A percentile compares a stretch with the other conserved stretches of the same genome.
Conservation (phyloP, 2,329 filamentous ascomycete genomes). For the Erysiphe neolycopersici region DNA sequence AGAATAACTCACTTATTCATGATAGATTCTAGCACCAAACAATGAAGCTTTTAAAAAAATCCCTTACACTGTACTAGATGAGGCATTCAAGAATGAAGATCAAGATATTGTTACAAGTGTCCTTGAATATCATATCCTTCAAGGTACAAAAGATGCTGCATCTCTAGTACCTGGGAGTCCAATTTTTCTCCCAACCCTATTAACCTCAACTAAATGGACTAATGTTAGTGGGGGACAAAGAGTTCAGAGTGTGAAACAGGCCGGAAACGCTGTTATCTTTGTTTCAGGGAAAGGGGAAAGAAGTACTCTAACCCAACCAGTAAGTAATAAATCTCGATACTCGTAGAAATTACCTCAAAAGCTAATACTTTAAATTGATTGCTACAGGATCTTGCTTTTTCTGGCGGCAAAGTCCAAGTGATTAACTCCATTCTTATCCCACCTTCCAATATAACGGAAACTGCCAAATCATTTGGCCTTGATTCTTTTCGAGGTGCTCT, state of each 20-base stretch:
- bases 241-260: conserved; percentile 18
- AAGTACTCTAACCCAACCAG: conserved; percentile 16
- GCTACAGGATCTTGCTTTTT: conserved; percentile 19
- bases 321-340: conserved; percentile 1
- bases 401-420: conserved; percentile 24
- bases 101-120: conserved; percentile 15
- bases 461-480: conserved; percentile 15
- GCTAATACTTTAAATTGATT: conserved; percentile 1
- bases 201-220: conserved; percentile 18
- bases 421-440: conserved; percentile 25
- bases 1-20: conserved; percentile 1
- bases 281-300: conserved; percentile 18
- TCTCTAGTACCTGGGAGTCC: conserved; percentile 14
- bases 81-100: conserved; percentile 13
- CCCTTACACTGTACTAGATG: conserved; percentile 13
- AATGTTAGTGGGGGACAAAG: conserved; percentile 24
- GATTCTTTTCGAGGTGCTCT: conserved; percentile 16
- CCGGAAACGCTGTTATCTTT: conserved; percentile 18
- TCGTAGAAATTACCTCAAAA: neutral
- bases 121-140: conserved; percentile 15
- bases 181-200: conserved; percentile 18
- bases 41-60: conserved; percentile 15
- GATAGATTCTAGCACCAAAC: conserved; percentile 16
- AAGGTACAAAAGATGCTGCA: conserved; percentile 10
- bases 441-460: conserved; percentile 16